Percentiles rank a stretch among this genome's conserved stretches.
phyloP scores from a whole-genome alignment of 257 asterid genomes.

The Ilex aquifolium region DNA sequence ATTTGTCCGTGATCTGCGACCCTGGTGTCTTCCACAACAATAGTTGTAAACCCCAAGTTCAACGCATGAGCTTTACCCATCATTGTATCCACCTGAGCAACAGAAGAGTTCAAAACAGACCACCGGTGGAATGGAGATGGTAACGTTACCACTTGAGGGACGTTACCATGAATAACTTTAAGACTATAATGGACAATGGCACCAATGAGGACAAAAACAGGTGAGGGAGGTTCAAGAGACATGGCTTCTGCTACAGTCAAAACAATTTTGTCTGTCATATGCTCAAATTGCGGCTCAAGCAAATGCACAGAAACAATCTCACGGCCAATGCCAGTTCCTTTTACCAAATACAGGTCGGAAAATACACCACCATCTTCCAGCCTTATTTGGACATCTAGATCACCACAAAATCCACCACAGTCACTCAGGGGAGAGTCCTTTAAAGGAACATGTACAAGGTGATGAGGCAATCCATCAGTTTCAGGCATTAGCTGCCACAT shows the following conservation, averaged over 20 bases:
- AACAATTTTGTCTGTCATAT: conserved; percentile 59
- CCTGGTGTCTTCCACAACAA: conserved; percentile 79
- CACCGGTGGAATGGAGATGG: conserved; percentile 80
- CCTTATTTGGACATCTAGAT: conserved; percentile 72
- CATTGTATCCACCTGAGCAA: conserved; percentile 60
- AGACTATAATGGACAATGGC: conserved; percentile 64
- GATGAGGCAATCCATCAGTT: conserved; percentile 53
- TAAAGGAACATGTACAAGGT: conserved; percentile 71
- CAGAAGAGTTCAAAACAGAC: conserved; percentile 70
- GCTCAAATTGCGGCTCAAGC: conserved; percentile 55
- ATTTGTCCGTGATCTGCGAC: conserved; percentile 76
- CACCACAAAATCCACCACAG: conserved; percentile 89
- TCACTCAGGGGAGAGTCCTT: conserved; percentile 90
- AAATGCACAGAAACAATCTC: conserved; percentile 76
- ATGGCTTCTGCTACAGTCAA: conserved; percentile 96
- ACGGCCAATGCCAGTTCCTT: conserved; percentile 84
- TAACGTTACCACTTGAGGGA: conserved; percentile 55
- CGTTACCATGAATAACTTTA: conserved; percentile 65
- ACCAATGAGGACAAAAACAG: conserved; percentile 73
- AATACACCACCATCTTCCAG: conserved; percentile 82
- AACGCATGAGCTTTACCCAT: conserved; percentile 57
- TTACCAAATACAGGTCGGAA: conserved; percentile 77
- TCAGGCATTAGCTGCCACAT: conserved; percentile 76
- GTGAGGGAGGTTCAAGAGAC: conserved; percentile 89
- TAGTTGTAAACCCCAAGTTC: conserved; percentile 58